phyloP scores from a whole-genome alignment of 176 grass and related monocot genomes.

The Canna indica region DNA sequence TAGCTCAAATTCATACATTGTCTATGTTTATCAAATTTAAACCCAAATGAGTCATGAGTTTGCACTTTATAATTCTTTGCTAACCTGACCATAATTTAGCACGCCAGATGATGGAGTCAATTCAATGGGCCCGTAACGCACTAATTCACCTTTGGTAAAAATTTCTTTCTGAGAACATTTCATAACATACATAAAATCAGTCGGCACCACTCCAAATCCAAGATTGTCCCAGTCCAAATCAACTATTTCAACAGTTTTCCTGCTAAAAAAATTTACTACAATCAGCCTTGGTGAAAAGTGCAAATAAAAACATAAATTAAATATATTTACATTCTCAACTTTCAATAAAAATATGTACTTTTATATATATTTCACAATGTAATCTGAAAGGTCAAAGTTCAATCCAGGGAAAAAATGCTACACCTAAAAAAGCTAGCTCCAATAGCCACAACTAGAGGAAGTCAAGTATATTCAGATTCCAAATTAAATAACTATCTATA shows the following conservation, averaged over 20 bases:
- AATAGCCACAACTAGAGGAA: too few relatives aligned
- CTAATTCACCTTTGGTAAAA: constrained; percentile 63
- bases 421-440: too few relatives aligned
- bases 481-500: too few relatives aligned
- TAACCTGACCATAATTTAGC: constrained; percentile 91
- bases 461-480: too few relatives aligned
- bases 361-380: too few relatives aligned
- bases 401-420: too few relatives aligned
- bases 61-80: constrained; percentile 24
- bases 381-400: too few relatives aligned
- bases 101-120: constrained; percentile 75
- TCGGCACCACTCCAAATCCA: constrained; percentile 62
- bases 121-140: constrained; percentile 59
- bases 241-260: constrained; percentile 37
- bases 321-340: not conserved
- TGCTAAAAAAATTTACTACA: constrained; percentile 29
- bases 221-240: constrained; percentile 92
- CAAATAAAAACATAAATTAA: not conserved
- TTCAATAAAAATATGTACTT: not conserved
- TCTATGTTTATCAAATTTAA: not conserved
- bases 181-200: constrained; percentile 70
- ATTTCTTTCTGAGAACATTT: constrained; percentile 54
- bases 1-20: not conserved
- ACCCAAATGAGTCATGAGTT: not conserved
- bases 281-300: not conserved